Percentiles rank a stretch among this genome's conserved stretches.
Conservation (phyloP, 768 basidiomycete species). For the Phaeotremella fagi region DNA sequence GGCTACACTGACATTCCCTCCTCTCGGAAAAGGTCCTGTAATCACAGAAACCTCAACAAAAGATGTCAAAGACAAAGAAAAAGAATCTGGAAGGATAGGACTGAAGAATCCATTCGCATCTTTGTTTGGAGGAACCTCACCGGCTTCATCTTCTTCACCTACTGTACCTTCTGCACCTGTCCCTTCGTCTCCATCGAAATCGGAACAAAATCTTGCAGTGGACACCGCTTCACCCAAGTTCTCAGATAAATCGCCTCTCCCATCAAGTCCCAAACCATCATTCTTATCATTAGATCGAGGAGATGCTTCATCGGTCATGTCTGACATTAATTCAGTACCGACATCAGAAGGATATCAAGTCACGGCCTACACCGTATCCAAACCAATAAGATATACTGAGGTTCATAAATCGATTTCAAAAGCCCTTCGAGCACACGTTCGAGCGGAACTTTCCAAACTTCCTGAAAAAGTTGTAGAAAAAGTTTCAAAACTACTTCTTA, state of each 20-base stretch:
- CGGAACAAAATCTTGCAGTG: background rate
- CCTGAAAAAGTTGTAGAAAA: constrained; percentile 42
- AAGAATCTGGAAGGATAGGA: constrained; percentile 23
- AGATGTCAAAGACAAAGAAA: constrained; percentile 52
- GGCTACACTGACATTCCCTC: constrained; percentile 44
- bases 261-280: constrained; percentile 52
- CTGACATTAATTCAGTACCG: constrained; percentile 8
- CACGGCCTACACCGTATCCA: constrained; percentile 43
- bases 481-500: constrained; percentile 29
- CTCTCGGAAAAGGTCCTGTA: constrained; percentile 49
- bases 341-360: constrained; percentile 37
- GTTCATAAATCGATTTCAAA: constrained; percentile 42
- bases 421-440: constrained; percentile 31
- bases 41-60: constrained; percentile 49
- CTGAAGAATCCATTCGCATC: constrained; percentile 75
- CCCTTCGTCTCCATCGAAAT: constrained; percentile 24
- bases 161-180: constrained; percentile 46
- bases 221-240: background rate
- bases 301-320: constrained; percentile 26
- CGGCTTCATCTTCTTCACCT: constrained; percentile 39
- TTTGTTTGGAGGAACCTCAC: constrained; percentile 59
- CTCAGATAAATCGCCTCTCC: constrained; percentile 57
- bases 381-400: constrained; percentile 39
- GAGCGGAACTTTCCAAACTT: constrained; percentile 35
- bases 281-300: constrained; percentile 6